Evolutionary conservation across 2,329 filamentous ascomycete genomes (phyloP).

Genomic region (Pseudogymnoascus sp.): DNA sequence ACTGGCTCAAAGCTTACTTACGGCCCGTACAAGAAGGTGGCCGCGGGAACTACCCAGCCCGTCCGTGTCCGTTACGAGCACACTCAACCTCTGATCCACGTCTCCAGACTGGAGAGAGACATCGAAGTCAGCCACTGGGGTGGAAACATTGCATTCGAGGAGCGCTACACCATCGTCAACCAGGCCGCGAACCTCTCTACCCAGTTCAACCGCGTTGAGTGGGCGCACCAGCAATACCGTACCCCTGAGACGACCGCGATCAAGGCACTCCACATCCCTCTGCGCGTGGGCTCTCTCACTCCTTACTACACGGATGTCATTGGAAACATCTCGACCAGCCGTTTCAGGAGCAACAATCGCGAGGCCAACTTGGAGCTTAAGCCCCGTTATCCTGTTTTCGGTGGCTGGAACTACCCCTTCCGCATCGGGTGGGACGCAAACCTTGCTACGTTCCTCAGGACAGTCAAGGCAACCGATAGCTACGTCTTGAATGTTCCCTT

Average conservation of each 20-base stretch:
- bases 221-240: slow-evolving; percentile 65
- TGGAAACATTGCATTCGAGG: slow-evolving; percentile 90
- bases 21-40: slow-evolving; percentile 75
- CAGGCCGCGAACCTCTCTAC: slow-evolving; percentile 68
- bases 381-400: slow-evolving; percentile 92
- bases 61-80: slow-evolving; percentile 87
- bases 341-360: slow-evolving; percentile 68
- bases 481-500: slow-evolving; percentile 88
- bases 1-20: slow-evolving; percentile 83
- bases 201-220: slow-evolving; percentile 70
- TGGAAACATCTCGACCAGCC: slow-evolving; percentile 91
- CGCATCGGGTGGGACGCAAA: slow-evolving; percentile 93
- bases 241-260: slow-evolving; percentile 70
- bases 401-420: slow-evolving; percentile 97
- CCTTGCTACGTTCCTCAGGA: slow-evolving; percentile 66
- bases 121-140: slow-evolving; percentile 97
- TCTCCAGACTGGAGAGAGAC: slow-evolving; percentile 74
- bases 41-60: slow-evolving; percentile 66
- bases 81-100: slow-evolving; percentile 80
- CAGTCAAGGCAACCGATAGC: slow-evolving; percentile 50
- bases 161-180: slow-evolving; percentile 83
- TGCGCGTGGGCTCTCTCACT: slow-evolving; percentile 71
- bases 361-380: slow-evolving; percentile 83
- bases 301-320: slow-evolving; percentile 95
- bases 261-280: slow-evolving; percentile 71